Evolutionary conservation across 352 stramenopile species (phyloP).

Genomic region (Phytophthora idaei): DNA sequence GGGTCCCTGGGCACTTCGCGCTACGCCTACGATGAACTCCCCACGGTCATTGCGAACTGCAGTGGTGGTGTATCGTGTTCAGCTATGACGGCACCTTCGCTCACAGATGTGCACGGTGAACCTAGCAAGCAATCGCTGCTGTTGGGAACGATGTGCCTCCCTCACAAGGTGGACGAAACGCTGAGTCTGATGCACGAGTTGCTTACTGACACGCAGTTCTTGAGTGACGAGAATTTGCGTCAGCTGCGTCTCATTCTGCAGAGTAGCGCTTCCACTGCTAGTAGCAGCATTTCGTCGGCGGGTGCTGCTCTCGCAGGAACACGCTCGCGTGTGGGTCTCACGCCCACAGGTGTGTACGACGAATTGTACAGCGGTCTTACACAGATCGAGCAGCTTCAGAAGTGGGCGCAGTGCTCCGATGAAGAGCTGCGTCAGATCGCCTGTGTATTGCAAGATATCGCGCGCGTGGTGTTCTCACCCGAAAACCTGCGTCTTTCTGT

Average conservation of each 20-base stretch:
- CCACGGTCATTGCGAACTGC: conserved; percentile 80
- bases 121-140: conserved; percentile 66
- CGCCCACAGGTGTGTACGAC: conserved; percentile 54
- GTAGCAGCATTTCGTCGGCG: conserved; percentile 72
- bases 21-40: conserved; percentile 65
- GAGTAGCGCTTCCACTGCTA: conserved; percentile 70
- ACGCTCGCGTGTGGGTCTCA: conserved; percentile 65
- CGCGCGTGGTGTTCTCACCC: conserved; percentile 57
- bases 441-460: conserved; percentile 61
- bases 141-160: conserved; percentile 70
- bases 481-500: conserved; percentile 67
- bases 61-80: conserved; percentile 76
- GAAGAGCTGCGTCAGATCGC: conserved; percentile 66
- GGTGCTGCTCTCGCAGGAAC: conserved; percentile 64
- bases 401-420: conserved; percentile 72
- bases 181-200: conserved; percentile 63
- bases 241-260: conserved; percentile 80
- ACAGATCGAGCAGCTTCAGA: conserved; percentile 78
- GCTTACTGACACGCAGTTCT: conserved; percentile 79
- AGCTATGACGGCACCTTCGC: conserved; percentile 57
- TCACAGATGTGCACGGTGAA: conserved; percentile 44
- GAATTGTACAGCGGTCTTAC: conserved; percentile 78
- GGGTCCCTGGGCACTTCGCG: conserved; percentile 74
- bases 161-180: conserved; percentile 74
- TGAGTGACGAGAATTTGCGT: conserved; percentile 67